Evolutionary conservation across 805 yeast species (phyloP).

Genomic region (Sugiyamaella chiloensis): DNA sequence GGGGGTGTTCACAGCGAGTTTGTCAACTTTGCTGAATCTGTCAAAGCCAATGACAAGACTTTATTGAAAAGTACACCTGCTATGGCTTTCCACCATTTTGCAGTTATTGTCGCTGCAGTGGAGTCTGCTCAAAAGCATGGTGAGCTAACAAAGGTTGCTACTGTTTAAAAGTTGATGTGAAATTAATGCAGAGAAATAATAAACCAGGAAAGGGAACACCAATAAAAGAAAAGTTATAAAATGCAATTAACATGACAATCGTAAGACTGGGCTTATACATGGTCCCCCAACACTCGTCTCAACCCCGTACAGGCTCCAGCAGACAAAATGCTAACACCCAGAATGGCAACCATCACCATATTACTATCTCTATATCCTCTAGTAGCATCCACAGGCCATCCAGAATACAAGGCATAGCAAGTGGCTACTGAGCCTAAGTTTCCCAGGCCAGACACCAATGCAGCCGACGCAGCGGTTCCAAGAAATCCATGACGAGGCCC

Average conservation of each 20-base stretch:
- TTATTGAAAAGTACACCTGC: slow-evolving; percentile 62
- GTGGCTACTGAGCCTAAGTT: slow-evolving; percentile 83
- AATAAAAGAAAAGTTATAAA: not conserved
- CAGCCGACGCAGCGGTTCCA: slow-evolving; percentile 80
- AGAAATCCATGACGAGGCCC: slow-evolving; percentile 71
- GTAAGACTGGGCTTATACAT: no score
- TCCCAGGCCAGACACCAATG: slow-evolving; percentile 82
- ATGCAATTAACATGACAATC: no score
- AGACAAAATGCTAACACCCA: slow-evolving; percentile 67
- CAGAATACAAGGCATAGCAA: slow-evolving; percentile 79
- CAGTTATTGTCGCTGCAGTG: slow-evolving; percentile 81
- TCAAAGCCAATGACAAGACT: slow-evolving; percentile 56
- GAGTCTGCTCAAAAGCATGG: slow-evolving; percentile 54
- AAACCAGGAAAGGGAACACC: not conserved
- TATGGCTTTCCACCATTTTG: slow-evolving; percentile 87
- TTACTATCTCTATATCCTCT: slow-evolving; percentile 66
- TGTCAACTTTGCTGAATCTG: slow-evolving; percentile 57
- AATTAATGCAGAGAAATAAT: no score
- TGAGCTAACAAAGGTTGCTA: slow-evolving; percentile 18
- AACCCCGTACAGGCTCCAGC: slow-evolving; percentile 37
- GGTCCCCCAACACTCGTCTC: slow-evolving; percentile 33
- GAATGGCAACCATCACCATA: slow-evolving; percentile 77
- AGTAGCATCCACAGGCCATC: slow-evolving; percentile 77
- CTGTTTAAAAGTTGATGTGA: no score
- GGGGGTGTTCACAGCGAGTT: slow-evolving; percentile 60